Evolutionary conservation across 331 rosid genomes (phyloP), one percentile per base, ranked within the genome.

Genomic region (Malus hybrid): DNA sequence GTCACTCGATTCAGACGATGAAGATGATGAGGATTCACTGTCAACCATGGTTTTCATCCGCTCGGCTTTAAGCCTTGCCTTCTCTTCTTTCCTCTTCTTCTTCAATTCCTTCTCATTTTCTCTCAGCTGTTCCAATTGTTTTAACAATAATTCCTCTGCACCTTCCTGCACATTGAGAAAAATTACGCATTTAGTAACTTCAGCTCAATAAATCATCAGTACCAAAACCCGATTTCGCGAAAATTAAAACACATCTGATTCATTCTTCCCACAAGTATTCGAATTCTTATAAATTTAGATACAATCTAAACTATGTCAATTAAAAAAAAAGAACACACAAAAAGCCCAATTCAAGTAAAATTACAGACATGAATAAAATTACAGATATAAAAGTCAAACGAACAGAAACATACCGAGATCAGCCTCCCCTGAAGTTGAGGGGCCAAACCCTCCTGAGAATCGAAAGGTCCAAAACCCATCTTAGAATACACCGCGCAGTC

Each of bases 1-100:
- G 59, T 86, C 96, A 59, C 98, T 90, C 16, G 94, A 88, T 79
- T 87, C 93, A 7, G 96, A 88, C 0, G 92, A 90, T 0, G 89
- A 86, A 1, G 93, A 86, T 5, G 82, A 79, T 1, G 94, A 87
- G 0, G 91, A 90, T 69, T 82, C 84, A 83, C 84, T 67, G 60
- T 81, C 79, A 63, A 60, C 24, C 48, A 61, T 74, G 34, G 52
- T 75, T 67, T 70, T 78, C 88, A 73, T 79, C 75, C 74, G 81
- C 5, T 83, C 59, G 11, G 86, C 86, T 75, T 86, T 89, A 10
- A 75, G 76, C 85, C 76, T 81, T 22, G 90, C 87, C 62, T 79
- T 86, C 83, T 86, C 90, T 65, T 87, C 71, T 73, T 90, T 93
- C 74, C 56, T 83, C 54, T 72, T 78, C 44, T 74, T 90, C 83